phyloP scores from a whole-genome alignment of 2,329 filamentous ascomycete species.

The Mycogone perniciosa region DNA sequence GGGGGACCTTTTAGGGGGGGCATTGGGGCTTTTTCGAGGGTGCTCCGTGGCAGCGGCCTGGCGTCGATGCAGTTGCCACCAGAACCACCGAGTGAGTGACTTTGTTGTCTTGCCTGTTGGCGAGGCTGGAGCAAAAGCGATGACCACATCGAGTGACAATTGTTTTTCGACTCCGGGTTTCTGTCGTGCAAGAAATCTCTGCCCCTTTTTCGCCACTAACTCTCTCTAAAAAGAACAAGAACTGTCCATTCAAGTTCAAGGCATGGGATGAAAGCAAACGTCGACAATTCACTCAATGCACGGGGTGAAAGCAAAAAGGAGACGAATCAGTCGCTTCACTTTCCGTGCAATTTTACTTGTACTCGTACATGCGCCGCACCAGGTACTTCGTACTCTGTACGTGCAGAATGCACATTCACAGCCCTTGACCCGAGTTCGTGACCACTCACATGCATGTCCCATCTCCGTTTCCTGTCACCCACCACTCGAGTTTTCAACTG shows the following conservation, averaged over 20 bases:
- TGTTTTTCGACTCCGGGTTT: too few species aligned
- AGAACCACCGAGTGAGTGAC: not conserved
- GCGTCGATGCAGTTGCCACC: conserved; percentile 11
- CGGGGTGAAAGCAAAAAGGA: not conserved
- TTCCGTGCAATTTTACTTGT: not conserved
- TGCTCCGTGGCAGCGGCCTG: conserved; percentile 4
- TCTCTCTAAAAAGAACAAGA: too few species aligned
- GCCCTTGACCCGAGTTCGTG: conserved; percentile 5
- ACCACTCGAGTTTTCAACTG: conserved; percentile 1
- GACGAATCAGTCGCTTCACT: too few species aligned
- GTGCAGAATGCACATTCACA: not conserved
- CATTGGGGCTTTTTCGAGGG: conserved; percentile 3
- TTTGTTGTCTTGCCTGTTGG: not conserved
- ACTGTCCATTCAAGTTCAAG: too few species aligned
- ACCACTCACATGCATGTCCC: conserved; percentile 11
- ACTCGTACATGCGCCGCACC: not conserved
- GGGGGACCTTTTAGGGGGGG: conserved; percentile 5
- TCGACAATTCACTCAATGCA: too few species aligned
- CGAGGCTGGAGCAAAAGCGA: too few species aligned
- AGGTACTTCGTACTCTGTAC: conserved; percentile 3
- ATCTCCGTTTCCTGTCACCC: conserved; percentile 1
- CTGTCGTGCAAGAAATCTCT: too few species aligned
- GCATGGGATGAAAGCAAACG: not conserved
- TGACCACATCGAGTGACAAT: too few species aligned
- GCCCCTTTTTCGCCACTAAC: too few species aligned